Percentiles rank a stretch among this genome's conserved stretches.
These are phyloP conservation scores for Starmerella khaoyaiensis DNA, from an alignment of 805 yeast species.

Conservation along the genomic window DNA sequence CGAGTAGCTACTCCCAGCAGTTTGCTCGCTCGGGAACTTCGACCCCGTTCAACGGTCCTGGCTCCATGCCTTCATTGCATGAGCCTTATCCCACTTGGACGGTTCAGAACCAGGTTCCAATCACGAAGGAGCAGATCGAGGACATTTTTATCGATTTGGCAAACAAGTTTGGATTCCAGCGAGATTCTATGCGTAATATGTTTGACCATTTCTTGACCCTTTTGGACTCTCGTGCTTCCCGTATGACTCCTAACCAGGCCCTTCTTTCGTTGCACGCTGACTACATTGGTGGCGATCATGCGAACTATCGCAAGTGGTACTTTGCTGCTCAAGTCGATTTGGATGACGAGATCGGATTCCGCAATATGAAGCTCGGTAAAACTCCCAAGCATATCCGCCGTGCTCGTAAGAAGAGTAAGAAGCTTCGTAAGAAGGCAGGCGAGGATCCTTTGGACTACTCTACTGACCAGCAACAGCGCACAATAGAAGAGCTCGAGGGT, in stretches of 20 bases:
- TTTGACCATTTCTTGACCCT: constrained; percentile 66
- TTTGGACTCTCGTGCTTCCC: constrained; percentile 74
- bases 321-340: constrained; percentile 71
- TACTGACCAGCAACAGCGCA: constrained; percentile 40
- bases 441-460: constrained; percentile 25
- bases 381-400: constrained; percentile 34
- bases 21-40: constrained; percentile 69
- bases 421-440: constrained; percentile 33
- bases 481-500: constrained; percentile 55
- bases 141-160: constrained; percentile 46
- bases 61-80: constrained; percentile 29
- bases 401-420: constrained; percentile 37
- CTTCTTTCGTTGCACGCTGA: constrained; percentile 70
- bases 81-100: constrained; percentile 99
- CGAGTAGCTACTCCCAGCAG: constrained; percentile 31
- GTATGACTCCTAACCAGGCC: constrained; percentile 61
- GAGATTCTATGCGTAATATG: constrained; percentile 65
- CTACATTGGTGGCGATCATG: constrained; percentile 79
- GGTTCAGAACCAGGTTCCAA: constrained; percentile 76
- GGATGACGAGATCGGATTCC: constrained; percentile 54
- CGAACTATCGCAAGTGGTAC: constrained; percentile 87
- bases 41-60: constrained; percentile 70
- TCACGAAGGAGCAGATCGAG: constrained; percentile 51
- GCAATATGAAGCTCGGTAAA: constrained; percentile 43
- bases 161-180: constrained; percentile 71